phyloP scores from a whole-genome alignment of 106 monocot species.

The Hemerocallis citrina region DNA sequence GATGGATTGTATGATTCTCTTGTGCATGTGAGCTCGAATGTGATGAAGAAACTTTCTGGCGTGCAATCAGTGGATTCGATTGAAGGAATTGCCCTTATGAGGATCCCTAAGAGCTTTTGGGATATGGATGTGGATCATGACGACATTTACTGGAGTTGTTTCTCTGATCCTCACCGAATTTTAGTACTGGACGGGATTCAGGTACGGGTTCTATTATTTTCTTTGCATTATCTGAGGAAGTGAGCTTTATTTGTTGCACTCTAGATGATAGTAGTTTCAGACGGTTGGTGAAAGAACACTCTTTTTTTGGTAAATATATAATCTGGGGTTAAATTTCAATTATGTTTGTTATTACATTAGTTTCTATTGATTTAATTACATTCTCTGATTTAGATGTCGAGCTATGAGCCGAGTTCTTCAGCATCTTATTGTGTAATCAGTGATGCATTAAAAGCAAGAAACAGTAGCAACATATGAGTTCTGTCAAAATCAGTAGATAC shows the following conservation, averaged over 20 bases:
- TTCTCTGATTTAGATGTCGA: no score
- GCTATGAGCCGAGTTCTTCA: no score
- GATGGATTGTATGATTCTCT: slow-evolving; percentile 21
- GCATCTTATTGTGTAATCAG: no score
- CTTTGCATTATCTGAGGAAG: not conserved
- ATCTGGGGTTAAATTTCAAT: no score
- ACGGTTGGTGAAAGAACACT: not conserved
- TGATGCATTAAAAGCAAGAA: no score
- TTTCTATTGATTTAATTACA: no score
- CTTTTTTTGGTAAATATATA: no score
- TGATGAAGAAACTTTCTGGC: slow-evolving; percentile 90
- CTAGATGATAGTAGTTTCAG: not conserved
- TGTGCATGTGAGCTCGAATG: slow-evolving; percentile 52
- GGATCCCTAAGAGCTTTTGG: slow-evolving; percentile 53
- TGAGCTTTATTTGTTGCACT: not conserved
- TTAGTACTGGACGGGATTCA: slow-evolving; percentile 94
- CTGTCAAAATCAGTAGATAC: no score
- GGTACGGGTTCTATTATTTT: slow-evolving; percentile 21
- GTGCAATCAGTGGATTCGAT: slow-evolving; percentile 70
- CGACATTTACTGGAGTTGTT: slow-evolving; percentile 19
- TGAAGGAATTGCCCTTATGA: slow-evolving; percentile 77
- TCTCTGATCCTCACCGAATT: slow-evolving; percentile 42
- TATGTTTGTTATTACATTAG: no score
- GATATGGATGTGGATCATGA: slow-evolving; percentile 26
- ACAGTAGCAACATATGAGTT: no score